Conservation (phyloP, 352 stramenopile genomes). For the Phytopythium sindhum region DNA sequence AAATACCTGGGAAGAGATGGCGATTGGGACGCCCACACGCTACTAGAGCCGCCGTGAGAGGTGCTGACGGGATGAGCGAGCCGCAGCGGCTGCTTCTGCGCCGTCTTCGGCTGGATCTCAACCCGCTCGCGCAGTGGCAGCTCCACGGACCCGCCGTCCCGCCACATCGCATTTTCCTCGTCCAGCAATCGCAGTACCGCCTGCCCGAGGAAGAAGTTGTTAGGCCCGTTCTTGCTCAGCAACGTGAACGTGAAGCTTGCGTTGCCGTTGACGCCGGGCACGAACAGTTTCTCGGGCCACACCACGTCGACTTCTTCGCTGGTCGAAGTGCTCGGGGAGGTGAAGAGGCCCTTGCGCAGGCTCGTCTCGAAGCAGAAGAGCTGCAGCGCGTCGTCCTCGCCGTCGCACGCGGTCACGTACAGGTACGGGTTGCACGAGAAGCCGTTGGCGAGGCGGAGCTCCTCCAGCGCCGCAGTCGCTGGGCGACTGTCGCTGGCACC, state of each 20-base stretch:
- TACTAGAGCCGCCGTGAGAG: constrained; percentile 6
- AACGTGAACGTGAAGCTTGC: constrained; percentile 68
- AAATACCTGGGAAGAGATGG: not conserved
- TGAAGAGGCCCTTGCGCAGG: constrained; percentile 27
- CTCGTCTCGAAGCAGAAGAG: constrained; percentile 71
- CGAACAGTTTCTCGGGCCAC: constrained; percentile 62
- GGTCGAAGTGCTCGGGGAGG: not conserved
- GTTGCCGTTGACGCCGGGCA: constrained; percentile 64
- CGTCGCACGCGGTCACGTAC: constrained; percentile 66
- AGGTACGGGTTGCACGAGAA: constrained; percentile 76
- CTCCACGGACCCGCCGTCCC: constrained; percentile 32
- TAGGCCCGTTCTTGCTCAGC: constrained; percentile 72
- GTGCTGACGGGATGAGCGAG: constrained; percentile 22
- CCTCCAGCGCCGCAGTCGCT: constrained; percentile 19
- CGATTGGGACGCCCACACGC: constrained; percentile 4
- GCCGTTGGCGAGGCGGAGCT: constrained; percentile 58
- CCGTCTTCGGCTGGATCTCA: constrained; percentile 57
- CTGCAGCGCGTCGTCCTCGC: constrained; percentile 58
- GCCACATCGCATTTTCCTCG: constrained; percentile 38
- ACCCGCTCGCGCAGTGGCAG: constrained; percentile 39
- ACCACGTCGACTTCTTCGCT: constrained; percentile 29
- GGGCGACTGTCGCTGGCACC: constrained; percentile 2
- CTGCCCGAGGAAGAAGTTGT: constrained; percentile 75
- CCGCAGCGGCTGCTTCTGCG: constrained; percentile 44
- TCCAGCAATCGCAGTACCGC: constrained; percentile 46